Conservation (phyloP, 2,329 filamentous ascomycete species). For the Hypoxylon sp. region DNA sequence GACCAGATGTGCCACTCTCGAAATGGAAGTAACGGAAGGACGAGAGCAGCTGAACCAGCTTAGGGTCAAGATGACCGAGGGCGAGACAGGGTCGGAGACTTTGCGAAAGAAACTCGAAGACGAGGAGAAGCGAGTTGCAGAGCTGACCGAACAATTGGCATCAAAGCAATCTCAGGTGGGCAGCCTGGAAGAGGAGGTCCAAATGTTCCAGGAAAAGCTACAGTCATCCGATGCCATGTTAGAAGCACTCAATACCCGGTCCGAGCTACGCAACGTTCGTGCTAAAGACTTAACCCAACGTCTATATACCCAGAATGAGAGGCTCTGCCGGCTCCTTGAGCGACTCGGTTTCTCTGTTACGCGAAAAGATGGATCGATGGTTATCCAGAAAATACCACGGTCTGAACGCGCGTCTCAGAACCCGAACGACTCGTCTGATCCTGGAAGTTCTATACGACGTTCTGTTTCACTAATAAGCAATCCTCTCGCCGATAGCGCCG, state of each 20-base stretch:
- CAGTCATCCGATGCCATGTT: slow-evolving; percentile 68
- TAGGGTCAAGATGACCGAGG: slow-evolving; percentile 81
- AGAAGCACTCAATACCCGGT: slow-evolving; percentile 66
- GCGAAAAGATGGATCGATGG: slow-evolving; percentile 79
- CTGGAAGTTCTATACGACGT: slow-evolving; percentile 66
- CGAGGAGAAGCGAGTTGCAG: slow-evolving; percentile 78
- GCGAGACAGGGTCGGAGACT: slow-evolving; percentile 85
- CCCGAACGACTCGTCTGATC: slow-evolving; percentile 71
- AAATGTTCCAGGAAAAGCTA: slow-evolving; percentile 76
- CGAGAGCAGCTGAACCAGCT: slow-evolving; percentile 78
- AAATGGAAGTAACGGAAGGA: slow-evolving; percentile 73
- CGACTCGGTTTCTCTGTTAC: slow-evolving; percentile 87
- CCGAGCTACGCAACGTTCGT: slow-evolving; percentile 78
- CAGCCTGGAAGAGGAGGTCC: slow-evolving; percentile 81
- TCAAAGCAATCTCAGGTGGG: slow-evolving; percentile 82
- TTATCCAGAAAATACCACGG: slow-evolving; percentile 78
- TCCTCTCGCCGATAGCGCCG: slow-evolving; percentile 71
- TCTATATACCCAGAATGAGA: slow-evolving; percentile 86
- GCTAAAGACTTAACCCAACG: slow-evolving; percentile 88
- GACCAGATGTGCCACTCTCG: slow-evolving; percentile 68
- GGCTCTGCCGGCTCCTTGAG: slow-evolving; percentile 86
- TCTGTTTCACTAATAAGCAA: slow-evolving; percentile 69
- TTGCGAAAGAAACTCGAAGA: slow-evolving; percentile 81
- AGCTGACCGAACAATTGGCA: slow-evolving; percentile 78
- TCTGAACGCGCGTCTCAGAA: slow-evolving; percentile 72